Percentiles rank a stretch among this genome's conserved stretches.
These are phyloP conservation scores for Macaranga tanarius DNA, from an alignment of 441 rosid species.

Conservation along the genomic window DNA sequence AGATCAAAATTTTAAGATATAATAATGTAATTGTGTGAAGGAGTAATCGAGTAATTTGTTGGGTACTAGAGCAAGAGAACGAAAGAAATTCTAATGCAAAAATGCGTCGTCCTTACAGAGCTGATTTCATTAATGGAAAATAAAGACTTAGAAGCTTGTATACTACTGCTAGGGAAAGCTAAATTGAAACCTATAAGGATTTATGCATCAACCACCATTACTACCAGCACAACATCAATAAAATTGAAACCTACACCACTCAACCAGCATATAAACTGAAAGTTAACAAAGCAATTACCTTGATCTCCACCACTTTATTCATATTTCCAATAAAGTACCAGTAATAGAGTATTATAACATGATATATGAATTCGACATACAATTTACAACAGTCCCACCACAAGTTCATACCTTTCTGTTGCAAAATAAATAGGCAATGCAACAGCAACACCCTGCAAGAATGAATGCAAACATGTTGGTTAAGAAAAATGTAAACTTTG, in stretches of 20 bases:
- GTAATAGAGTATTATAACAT: neutral
- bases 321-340: neutral
- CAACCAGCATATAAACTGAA: neutral
- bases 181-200: too few species aligned
- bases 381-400: constrained; percentile 4
- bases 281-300: neutral
- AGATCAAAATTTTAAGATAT: too few species aligned
- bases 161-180: too few species aligned
- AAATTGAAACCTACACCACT: neutral
- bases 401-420: constrained; percentile 71
- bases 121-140: too few species aligned
- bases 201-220: neutral
- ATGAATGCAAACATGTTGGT: constrained; percentile 21
- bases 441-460: constrained; percentile 87
- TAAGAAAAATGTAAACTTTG: constrained; percentile 4
- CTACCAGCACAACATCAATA: neutral
- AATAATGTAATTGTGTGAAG: too few species aligned
- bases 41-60: too few species aligned
- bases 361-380: neutral
- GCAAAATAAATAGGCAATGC: constrained; percentile 98
- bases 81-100: too few species aligned
- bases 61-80: too few species aligned
- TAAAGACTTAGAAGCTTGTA: too few species aligned
- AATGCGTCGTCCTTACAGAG: too few species aligned
- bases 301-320: constrained; percentile 1